Base-by-base conservation (phyloP, 805 yeast genomes). In the Zygosaccharomyces siamensis region DNA sequence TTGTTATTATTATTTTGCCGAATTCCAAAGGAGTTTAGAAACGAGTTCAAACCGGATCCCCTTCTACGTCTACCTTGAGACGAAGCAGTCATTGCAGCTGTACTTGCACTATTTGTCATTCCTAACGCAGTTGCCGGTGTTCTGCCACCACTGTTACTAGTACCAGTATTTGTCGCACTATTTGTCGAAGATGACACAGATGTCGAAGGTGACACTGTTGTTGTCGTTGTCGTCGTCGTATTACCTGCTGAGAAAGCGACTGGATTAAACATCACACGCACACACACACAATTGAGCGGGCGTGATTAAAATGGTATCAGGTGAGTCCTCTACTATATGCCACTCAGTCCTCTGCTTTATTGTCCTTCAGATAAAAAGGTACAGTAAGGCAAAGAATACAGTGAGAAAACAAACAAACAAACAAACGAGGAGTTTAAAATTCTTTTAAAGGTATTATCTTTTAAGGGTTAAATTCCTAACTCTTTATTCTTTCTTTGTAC, bases 21-120 rank as follows among this genome's bases (percentile, higher is more conserved):
- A 18, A 63, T 60, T 4, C 68, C 68, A 48, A 64, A 62, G 5
- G 64, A 56, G 45, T 55, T 61, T 40, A 63, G 45, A 21, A 63
- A 43, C 20, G 62, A 56, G 32, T 57, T 60, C 40, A 62, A 54
- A 23, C 66, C 61, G 2, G 66, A 58, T 14, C 61, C 63, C 26
- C 63, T 52, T 31, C 61, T 54, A 40, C 61, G 51, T 21, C 41
- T 37, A 12, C 40, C 41, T 21, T 27, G 39, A 16, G 32, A 37
- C n/a, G 48, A 32, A 32, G 49, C 45, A 7, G 45, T 33, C 32
- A 31, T 40, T 4, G 47, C 28, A 7, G 21, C 39, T 12, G 47
- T 20, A 14, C 46, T 32, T 3, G 45, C 36, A 35, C 36, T 39
- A 28, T 45, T 45, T 24, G 50, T 39, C 45, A 36, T 49, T 24